Evolutionary conservation across 352 stramenopile genomes (phyloP).

Genomic region (Phytophthora europaea): DNA sequence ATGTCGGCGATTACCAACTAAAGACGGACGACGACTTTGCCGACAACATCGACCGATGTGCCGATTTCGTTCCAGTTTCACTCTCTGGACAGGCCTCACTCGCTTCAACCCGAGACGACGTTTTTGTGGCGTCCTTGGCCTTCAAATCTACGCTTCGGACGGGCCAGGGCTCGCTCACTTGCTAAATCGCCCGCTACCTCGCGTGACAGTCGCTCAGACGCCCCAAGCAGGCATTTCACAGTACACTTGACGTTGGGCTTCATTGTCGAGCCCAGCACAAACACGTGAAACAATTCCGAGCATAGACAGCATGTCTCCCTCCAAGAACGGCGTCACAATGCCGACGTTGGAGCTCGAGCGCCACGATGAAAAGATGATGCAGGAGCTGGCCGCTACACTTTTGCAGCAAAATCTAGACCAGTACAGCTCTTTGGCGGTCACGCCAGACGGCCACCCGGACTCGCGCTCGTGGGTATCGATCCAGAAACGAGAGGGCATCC

Average conservation of each 20-base stretch:
- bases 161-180: constrained; percentile 24
- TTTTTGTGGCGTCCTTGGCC: constrained; percentile 5
- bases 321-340: constrained; percentile 35
- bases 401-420: constrained; percentile 42
- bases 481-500: constrained; percentile 41
- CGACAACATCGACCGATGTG: constrained; percentile 19
- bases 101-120: background rate
- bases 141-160: constrained; percentile 29
- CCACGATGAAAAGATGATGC: constrained; percentile 40
- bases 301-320: constrained; percentile 23
- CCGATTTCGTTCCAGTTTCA: constrained; percentile 37
- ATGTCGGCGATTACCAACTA: background rate
- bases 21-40: constrained; percentile 14
- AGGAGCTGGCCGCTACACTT: constrained; percentile 38
- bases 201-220: background rate
- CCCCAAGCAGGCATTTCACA: background rate
- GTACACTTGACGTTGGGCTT: constrained; percentile 12
- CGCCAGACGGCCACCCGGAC: constrained; percentile 44
- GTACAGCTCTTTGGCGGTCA: constrained; percentile 36
- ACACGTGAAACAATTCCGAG: constrained; percentile 20
- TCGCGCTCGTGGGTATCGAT: constrained; percentile 38
- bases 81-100: constrained; percentile 15
- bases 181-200: constrained; percentile 20
- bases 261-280: constrained; percentile 15
- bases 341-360: constrained; percentile 38